Evolutionary conservation across 345 rosid genomes (phyloP), one percentile per base, ranked within the genome.

Genomic region (Reutealis trisperma): DNA sequence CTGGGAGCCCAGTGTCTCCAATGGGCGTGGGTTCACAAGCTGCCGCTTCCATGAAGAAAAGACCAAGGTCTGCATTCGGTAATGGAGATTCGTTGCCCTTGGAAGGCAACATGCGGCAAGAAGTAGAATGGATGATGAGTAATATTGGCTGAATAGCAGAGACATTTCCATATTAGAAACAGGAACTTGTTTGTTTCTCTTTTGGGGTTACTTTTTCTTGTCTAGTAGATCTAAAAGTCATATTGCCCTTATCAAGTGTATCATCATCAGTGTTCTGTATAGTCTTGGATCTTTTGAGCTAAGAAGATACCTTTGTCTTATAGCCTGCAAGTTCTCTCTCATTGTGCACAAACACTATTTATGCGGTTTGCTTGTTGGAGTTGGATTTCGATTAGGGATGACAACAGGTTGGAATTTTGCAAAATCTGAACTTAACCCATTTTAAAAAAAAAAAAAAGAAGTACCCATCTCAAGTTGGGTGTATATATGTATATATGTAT

Each of bases 111-210:
- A 79, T 86, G 54, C 83, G 89, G 79, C 91, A 90, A 78, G 90
- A 86, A 83, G 85, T 90, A 77, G 92, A 84, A 57, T 94, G 95
- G 99, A 85, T 81, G 83, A 84, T 92, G 90, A 88, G 86, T 62
- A 87, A 88, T 72, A 85, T 89, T 44, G 84, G 84, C 78, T 90
- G 87, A 85, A 37, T 24, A 52, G 62, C 68, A 76, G 41, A 68
- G 32, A 10, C 61, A 61, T 12, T 77, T 82, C 82, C 78, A 63
- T 74, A 82, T 67, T 76, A 66, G 78, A 77, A 82, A 63, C 67
- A 70, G 45, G 52, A 83, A 64, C 69, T 75, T 42, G 22, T 61
- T 67, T 6, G 74, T 78, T 63, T 60, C 57, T 32, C 59, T 70
- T 70, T 70, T 75, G 9, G 71, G 62, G 49, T 44, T 30, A 10